Evolutionary conservation across 176 grass and related monocot species (phyloP).

Genomic region (Carex cristatella): DNA sequence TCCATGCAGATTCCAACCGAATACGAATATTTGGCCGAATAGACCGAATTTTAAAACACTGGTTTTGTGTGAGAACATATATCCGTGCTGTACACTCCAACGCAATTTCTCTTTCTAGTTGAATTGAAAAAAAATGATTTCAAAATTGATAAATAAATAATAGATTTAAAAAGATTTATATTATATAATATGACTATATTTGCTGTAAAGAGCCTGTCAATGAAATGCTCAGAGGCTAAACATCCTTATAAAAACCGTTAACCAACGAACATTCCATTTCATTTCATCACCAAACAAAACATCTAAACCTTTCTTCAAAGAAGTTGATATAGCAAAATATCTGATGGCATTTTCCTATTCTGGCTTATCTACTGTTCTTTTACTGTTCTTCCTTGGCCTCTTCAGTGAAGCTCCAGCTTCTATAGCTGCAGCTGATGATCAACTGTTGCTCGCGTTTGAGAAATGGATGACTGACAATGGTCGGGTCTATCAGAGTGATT

Average conservation of each 20-base stretch:
- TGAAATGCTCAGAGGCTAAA: background rate
- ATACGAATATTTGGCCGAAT: too few species aligned
- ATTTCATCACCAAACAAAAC: background rate
- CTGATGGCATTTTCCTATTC: background rate
- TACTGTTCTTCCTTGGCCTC: background rate
- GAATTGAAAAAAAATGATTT: background rate
- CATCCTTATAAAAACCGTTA: background rate
- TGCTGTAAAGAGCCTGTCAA: background rate
- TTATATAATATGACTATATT: background rate
- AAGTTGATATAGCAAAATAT: background rate
- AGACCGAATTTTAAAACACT: too few species aligned
- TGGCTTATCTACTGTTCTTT: background rate
- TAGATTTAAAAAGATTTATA: background rate
- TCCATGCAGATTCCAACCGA: too few species aligned
- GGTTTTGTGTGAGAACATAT: background rate
- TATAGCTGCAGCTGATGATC: background rate
- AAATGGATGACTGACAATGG: constrained; percentile 36
- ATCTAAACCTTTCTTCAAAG: background rate
- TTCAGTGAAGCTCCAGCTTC: background rate
- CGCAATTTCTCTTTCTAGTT: background rate
- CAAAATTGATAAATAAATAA: background rate
- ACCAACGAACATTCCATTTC: background rate
- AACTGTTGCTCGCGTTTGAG: background rate
- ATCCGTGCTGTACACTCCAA: background rate
- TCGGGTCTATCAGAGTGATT: constrained; percentile 28